phyloP scores from a whole-genome alignment of 768 basidiomycete genomes.

The Trametes punicea region DNA sequence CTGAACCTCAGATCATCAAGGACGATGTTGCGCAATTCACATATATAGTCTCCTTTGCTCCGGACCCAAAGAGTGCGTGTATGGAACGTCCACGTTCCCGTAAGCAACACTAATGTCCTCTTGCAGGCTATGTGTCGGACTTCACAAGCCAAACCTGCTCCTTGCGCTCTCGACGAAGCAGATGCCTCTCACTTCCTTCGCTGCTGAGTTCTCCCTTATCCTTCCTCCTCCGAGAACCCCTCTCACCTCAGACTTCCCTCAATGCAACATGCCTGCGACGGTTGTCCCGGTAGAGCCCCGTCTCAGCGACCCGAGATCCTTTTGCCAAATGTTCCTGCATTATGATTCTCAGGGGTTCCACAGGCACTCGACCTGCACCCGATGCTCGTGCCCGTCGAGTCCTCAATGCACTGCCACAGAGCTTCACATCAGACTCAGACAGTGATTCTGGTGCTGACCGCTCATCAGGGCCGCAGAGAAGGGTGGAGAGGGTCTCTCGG shows the following conservation, averaged over 20 bases:
- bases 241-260: slow-evolving; percentile 82
- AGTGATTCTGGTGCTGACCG: slow-evolving; percentile 53
- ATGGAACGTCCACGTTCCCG: neutral
- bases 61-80: slow-evolving; percentile 77
- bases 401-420: slow-evolving; percentile 69
- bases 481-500: slow-evolving; percentile 78
- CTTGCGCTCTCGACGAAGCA: slow-evolving; percentile 76
- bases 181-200: slow-evolving; percentile 70
- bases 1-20: slow-evolving; percentile 58
- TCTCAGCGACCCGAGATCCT: slow-evolving; percentile 41
- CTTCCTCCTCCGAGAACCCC: slow-evolving; percentile 82
- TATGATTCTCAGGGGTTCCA: slow-evolving; percentile 76
- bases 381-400: slow-evolving; percentile 78
- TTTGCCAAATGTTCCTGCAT: slow-evolving; percentile 46
- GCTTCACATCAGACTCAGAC: slow-evolving; percentile 70
- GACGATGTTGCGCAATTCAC: slow-evolving; percentile 74
- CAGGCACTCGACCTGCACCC: slow-evolving; percentile 70
- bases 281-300: slow-evolving; percentile 64
- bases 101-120: neutral
- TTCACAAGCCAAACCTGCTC: slow-evolving; percentile 83
- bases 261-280: slow-evolving; percentile 58
- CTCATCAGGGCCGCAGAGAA: slow-evolving; percentile 69
- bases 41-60: slow-evolving; percentile 84
- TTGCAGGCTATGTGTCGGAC: slow-evolving; percentile 48
- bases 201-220: slow-evolving; percentile 88